Evolutionary conservation across 805 yeast genomes (phyloP), one percentile per base, ranked within the genome.

Genomic region (Candida easanensis): DNA sequence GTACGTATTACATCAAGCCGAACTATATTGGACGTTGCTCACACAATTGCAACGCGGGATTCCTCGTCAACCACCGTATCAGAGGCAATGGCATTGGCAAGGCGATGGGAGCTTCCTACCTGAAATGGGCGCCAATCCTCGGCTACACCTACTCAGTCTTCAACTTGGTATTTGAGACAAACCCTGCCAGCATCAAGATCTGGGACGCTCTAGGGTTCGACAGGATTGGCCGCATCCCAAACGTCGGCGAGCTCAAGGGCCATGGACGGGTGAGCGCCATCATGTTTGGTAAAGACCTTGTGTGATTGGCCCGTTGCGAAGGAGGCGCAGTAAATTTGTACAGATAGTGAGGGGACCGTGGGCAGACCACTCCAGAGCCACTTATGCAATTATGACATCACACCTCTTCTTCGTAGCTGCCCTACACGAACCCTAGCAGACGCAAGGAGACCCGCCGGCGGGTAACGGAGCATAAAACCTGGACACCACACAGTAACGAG

Each of bases 181-280:
- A 90, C 58, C 67, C 65, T 3, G 96, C 89, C 3, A 85, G 95
- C 54, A 61, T 71, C 54, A 73, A 67, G 54, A 83, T 86, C 41
- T 90, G 98, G 97, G 96, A 89, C 39, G 53, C 69, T 1, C 70
- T 90, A 20, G 95, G 95, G 2, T 90, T 89, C 53, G 84, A 84
- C 13, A 68, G 88, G 39, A 80, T 88, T 30, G 97, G 97, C 0
- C 66, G 70, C 14, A 70, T 90, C 13, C 81, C 82, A 41, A 76
- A 77, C n/a, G 96, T 81, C 0, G 97, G 85, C 0, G 68, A 73
- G 3, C 65, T 89, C 47, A 83, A 82, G 53, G 93, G 90, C 1
- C 60, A 70, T 26, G 71, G 76, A 19, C 74, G 77, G 8, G 84
- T 86, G 1, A 93, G 87, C 49, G 97, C 97, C 6, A 70, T 79